phyloP scores from a whole-genome alignment of 306 rosid species.

The Castanea mollissima region DNA sequence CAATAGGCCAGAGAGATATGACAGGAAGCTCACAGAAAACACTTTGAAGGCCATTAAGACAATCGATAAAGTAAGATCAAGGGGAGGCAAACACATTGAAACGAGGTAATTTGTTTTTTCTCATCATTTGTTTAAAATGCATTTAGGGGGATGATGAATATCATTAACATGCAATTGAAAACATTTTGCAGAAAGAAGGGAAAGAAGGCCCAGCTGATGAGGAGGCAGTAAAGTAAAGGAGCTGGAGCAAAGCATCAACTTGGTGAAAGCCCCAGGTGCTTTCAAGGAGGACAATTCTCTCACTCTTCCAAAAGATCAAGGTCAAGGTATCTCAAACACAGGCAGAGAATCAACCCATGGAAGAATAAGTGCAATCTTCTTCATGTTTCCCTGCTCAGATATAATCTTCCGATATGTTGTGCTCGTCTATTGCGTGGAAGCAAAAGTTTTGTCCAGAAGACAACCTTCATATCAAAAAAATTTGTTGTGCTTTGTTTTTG shows the following conservation, averaged over 20 bases:
- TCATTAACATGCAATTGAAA: not conserved
- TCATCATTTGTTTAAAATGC: not conserved
- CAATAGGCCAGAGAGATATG: constrained; percentile 82
- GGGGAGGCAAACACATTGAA: constrained; percentile 5
- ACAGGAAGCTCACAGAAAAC: constrained; percentile 57
- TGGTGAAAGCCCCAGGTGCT: constrained; percentile 35
- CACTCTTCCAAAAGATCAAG: constrained; percentile 34
- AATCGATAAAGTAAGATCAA: not conserved
- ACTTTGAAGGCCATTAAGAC: constrained; percentile 29
- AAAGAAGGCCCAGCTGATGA: constrained; percentile 21
- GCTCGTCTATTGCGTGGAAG: not conserved
- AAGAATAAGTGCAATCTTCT: constrained; percentile 27
- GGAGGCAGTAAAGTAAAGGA: constrained; percentile 28
- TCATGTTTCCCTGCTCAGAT: not conserved
- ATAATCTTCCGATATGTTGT: not conserved
- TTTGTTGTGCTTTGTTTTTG: not conserved
- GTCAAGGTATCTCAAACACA: constrained; percentile 28
- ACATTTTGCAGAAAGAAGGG: constrained; percentile 33
- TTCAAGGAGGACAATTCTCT: constrained; percentile 35
- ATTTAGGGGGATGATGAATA: not conserved
- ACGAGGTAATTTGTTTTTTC: not conserved
- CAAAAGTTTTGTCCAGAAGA: not conserved
- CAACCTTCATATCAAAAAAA: not conserved
- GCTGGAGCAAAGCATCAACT: constrained; percentile 29
- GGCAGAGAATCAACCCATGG: constrained; percentile 34